Evolutionary conservation across 2,329 filamentous ascomycete genomes (phyloP).

Genomic region (Aspergillus sp.): DNA sequence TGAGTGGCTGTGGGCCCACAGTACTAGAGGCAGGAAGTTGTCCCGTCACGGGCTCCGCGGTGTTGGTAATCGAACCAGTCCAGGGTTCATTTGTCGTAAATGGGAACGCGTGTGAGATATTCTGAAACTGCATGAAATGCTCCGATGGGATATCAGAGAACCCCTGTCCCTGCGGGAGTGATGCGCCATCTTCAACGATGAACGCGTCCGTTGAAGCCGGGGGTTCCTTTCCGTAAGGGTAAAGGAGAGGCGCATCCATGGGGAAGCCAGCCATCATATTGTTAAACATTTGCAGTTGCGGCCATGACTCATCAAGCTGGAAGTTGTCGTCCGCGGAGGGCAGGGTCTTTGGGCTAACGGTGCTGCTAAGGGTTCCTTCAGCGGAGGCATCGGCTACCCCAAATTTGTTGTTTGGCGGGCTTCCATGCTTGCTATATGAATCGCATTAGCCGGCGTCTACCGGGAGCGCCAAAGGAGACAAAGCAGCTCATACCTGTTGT

Average conservation of each 20-base stretch:
- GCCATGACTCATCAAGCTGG: conserved; percentile 38
- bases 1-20: conserved; percentile 21
- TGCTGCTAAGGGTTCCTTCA: conserved; percentile 34
- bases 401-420: conserved; percentile 33
- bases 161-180: conserved; percentile 28
- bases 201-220: conserved; percentile 28
- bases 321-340: conserved; percentile 40
- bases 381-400: conserved; percentile 28
- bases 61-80: conserved; percentile 21
- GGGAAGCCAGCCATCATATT: conserved; percentile 32
- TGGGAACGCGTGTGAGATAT: conserved; percentile 29
- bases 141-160: conserved; percentile 32
- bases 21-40: conserved; percentile 12
- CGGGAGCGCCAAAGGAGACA: neutral
- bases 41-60: conserved; percentile 7
- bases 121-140: conserved; percentile 31
- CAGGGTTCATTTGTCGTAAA: conserved; percentile 29
- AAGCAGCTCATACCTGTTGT: conserved; percentile 28
- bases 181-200: conserved; percentile 37
- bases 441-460: conserved; percentile 10
- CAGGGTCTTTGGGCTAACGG: conserved; percentile 38
- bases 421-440: conserved; percentile 31
- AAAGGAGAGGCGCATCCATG: conserved; percentile 32
- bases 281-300: conserved; percentile 38
- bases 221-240: conserved; percentile 33